Percentiles rank a stretch among this genome's conserved stretches.
phyloP scores from a whole-genome alignment of 1,284 basidiomycete genomes.

The Chalciporus sp. region DNA sequence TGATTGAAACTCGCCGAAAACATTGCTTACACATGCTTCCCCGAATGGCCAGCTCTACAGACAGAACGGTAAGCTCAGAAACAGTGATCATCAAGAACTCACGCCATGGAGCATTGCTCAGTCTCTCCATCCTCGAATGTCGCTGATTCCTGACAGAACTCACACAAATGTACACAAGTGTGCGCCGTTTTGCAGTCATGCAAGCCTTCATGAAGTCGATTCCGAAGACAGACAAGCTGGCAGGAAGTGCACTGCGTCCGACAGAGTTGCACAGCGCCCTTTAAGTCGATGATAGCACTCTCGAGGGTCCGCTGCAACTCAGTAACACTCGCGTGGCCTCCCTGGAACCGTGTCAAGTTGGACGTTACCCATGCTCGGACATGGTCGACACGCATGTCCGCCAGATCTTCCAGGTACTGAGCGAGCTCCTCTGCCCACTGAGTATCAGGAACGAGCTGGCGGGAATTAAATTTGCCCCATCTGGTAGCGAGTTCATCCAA shows the following conservation, averaged over 20 bases:
- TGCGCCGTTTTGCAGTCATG: conserved; percentile 56
- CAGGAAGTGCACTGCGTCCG: conserved; percentile 47
- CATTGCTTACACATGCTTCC: conserved; percentile 49
- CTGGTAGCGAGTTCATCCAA: conserved; percentile 32
- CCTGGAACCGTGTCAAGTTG: conserved; percentile 51
- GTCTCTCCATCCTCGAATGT: conserved; percentile 12
- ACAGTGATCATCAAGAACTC: conserved; percentile 19
- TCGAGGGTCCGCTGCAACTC: conserved; percentile 47
- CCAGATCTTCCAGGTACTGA: conserved; percentile 41
- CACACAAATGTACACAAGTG: conserved; percentile 45
- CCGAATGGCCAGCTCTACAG: conserved; percentile 55
- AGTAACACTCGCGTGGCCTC: conserved; percentile 47
- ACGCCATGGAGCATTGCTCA: conserved; percentile 46
- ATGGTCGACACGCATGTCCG: conserved; percentile 43
- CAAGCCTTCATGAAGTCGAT: conserved; percentile 43
- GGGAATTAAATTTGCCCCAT: conserved; percentile 36
- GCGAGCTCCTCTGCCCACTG: conserved; percentile 45
- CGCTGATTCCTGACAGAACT: conserved; percentile 38
- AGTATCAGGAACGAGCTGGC: conserved; percentile 41
- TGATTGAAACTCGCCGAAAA: not conserved
- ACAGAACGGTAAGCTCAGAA: not conserved
- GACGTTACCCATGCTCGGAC: conserved; percentile 51
- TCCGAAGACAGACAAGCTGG: conserved; percentile 47
- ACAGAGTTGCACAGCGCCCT: conserved; percentile 50
- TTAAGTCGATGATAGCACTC: conserved; percentile 44